Percentiles rank a stretch among this genome's conserved stretches.
These are phyloP conservation scores for Cynanchum wilfordii DNA, from an alignment of 257 asterid genomes.

Conservation along the genomic window DNA sequence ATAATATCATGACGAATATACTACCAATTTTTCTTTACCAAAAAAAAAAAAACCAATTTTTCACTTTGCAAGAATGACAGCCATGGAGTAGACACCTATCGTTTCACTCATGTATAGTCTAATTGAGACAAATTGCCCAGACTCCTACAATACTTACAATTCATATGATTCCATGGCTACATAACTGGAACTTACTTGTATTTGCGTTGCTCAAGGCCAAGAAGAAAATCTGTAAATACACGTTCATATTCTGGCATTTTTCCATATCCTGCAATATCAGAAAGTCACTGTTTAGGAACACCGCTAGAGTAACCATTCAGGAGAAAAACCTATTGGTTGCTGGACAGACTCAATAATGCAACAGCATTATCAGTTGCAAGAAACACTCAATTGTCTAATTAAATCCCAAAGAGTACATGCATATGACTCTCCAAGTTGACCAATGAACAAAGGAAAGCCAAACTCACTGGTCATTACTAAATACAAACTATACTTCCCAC, in stretches of 20 bases:
- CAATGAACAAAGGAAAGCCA: no score
- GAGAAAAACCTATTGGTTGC: neutral
- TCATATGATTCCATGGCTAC: constrained; percentile 1
- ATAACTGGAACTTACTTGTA: neutral
- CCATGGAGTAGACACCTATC: neutral
- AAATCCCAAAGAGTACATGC: neutral
- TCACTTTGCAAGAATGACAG: neutral
- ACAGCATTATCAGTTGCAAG: no score
- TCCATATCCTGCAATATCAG: constrained; percentile 58
- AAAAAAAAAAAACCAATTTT: no score
- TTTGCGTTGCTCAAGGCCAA: constrained; percentile 15
- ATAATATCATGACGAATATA: neutral
- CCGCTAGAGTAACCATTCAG: neutral
- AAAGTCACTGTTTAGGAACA: neutral
- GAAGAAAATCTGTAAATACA: constrained; percentile 69
- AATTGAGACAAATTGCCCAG: neutral
- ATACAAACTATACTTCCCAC: neutral
- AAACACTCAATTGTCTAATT: no score
- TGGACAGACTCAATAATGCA: neutral
- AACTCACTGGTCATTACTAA: no score
- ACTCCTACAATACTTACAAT: neutral
- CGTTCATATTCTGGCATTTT: constrained; percentile 84
- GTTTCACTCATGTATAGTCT: neutral
- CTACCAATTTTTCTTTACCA: neutral
- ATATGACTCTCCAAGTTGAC: no score